Percentiles rank a stretch among this genome's conserved stretches.
These are phyloP conservation scores for Dothidotthia symphoricarpi DNA, from an alignment of 2,329 filamentous ascomycete species.

Conservation along the genomic window DNA sequence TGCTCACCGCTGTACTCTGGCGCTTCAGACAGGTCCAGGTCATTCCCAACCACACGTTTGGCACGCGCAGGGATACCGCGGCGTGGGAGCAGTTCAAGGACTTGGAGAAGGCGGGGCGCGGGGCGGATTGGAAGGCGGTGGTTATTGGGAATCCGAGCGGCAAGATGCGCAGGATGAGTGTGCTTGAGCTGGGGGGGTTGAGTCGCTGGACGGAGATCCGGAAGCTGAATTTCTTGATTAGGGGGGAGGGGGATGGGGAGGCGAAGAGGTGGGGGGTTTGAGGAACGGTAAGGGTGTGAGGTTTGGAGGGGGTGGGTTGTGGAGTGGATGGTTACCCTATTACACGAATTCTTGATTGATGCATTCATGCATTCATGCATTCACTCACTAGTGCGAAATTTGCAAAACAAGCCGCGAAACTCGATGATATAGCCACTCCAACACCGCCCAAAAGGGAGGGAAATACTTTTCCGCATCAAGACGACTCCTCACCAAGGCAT, in stretches of 20 bases:
- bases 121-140: conserved; percentile 63
- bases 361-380: too few species aligned
- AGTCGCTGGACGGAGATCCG: conserved; percentile 71
- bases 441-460: too few species aligned
- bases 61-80: conserved; percentile 34
- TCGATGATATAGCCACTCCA: too few species aligned
- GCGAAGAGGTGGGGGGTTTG: conserved; percentile 8
- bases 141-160: conserved; percentile 71
- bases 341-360: too few species aligned
- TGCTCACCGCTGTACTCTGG: conserved; percentile 61
- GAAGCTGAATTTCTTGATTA: conserved; percentile 46
- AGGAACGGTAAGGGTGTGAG: too few species aligned
- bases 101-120: conserved; percentile 42
- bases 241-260: conserved; percentile 18
- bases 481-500: conserved; percentile 8
- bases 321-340: too few species aligned
- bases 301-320: too few species aligned
- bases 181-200: conserved; percentile 67
- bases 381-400: too few species aligned
- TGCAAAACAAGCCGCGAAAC: too few species aligned
- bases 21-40: conserved; percentile 67
- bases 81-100: conserved; percentile 39
- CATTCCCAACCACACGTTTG: conserved; percentile 59
- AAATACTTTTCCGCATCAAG: too few species aligned
- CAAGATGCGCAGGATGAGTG: conserved; percentile 66